Evolutionary conservation across 2,329 filamentous ascomycete genomes (phyloP), one percentile per base, ranked within the genome.

Genomic region (Trichothecium sympodiale): DNA sequence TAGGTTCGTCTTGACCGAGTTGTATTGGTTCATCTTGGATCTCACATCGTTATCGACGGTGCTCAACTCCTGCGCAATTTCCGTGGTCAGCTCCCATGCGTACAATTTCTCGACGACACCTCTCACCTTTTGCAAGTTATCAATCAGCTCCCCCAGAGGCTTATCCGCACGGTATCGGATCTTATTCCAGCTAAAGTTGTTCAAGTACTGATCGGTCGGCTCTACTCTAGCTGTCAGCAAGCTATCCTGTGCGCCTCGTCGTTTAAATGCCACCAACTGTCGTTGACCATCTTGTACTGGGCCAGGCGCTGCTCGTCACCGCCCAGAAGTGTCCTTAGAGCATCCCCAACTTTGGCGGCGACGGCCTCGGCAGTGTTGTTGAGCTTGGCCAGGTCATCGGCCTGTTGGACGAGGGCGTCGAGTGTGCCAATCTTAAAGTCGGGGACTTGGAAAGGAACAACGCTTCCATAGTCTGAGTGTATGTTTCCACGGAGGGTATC

Each of bases 351-450:
- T 64, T 95, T 96, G 48, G 71, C 71, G 28, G 94, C 88, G 6
- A 95, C 85, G 36, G 70, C 74, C 59, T 88, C 77, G 57, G 87
- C 94, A 26, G 74, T 71, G 26, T 70, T 59, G 46, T 93, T 85
- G 35, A 96, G 77, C 74, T 95, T 96, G 40, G 80, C 73, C 37
- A 98, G 69, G 53, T 96, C 91, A 54, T 98, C 91, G 38, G 91
- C 91, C 61, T 98, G 89, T 62, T 94, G 85, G 31, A 98, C 87
- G 39, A 98, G 71, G 28, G 83, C 86, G 63, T 98, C 91, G 27
- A 98, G 72, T 0, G 91, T 95, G 39, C 91, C 91, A 57, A 98
- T 94, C 68, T 96, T 98, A 73, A 98, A 95, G 45, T 87, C 81
- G 15, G 91, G 91, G 43, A 96, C 82, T 38, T 74, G 65, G 55